Conservation (phyloP, 208 protist genomes). For the Trichomonas tenax region DNA sequence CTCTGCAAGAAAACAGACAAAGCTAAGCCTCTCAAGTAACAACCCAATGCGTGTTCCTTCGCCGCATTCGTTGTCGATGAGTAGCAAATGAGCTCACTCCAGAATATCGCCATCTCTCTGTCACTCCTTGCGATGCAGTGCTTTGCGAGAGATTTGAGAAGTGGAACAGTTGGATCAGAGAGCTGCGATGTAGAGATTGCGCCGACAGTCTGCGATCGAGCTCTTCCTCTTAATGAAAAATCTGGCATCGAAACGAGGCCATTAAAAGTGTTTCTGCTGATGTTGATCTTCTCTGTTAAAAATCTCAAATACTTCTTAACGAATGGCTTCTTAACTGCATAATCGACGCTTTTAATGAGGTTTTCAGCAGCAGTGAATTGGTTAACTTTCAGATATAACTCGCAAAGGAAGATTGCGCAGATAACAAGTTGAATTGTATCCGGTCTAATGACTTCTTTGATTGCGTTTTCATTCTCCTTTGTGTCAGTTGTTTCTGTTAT, state of each 20-base stretch:
- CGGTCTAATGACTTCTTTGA: not conserved
- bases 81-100: not conserved
- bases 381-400: not conserved
- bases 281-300: not conserved
- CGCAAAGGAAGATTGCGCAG: not conserved
- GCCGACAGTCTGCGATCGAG: not conserved
- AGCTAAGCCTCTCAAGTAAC: not conserved
- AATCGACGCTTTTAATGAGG: not conserved
- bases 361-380: not conserved
- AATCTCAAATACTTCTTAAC: not conserved
- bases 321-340: not conserved
- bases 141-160: not conserved
- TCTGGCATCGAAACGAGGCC: not conserved
- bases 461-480: not conserved
- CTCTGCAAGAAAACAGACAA: not conserved
- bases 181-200: not conserved
- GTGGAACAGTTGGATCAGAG: not conserved
- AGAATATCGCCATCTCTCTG: not conserved
- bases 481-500: not conserved
- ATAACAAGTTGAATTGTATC: not conserved
- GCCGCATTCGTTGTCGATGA: not conserved
- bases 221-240: not conserved
- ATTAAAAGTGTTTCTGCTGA: not conserved
- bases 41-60: not conserved
- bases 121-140: not conserved